Evolutionary conservation across 1,284 basidiomycete species (phyloP), one percentile per base, ranked within the genome.

Genomic region (Anthracocystis walkeri): DNA sequence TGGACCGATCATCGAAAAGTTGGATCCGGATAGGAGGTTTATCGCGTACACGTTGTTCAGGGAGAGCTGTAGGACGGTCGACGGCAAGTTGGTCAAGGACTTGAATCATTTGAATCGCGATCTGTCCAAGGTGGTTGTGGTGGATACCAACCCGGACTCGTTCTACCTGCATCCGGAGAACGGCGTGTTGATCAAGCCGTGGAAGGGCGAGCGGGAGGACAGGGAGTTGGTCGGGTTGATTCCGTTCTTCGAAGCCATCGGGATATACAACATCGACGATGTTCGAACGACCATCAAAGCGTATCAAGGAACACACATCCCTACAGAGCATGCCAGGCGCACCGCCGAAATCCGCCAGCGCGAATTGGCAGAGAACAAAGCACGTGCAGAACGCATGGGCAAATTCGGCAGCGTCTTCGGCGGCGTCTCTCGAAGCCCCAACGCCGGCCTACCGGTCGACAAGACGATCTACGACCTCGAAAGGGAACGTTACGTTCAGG

Each of bases 31-130:
- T 87, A 90, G 91, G 79, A 92, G 94, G 83, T 96, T 91, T 87
- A 90, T 98, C 78, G 90, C 90, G 31, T 95, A 97, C 86, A 91
- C 91, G 70, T 90, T 99, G 33, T 98, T 92, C 90, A 90, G 94
- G 41, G 96, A 99, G 83, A 73, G 70, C 35, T 83, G 80, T 61
- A 58, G 77, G 18, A 78, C 65, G 21, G 56, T 78, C 4, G 77
- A 81, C 55, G 83, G 85, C 12, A 84, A 85, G 56, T 65, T 82
- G n/a, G 78, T 85, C 51, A 85, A 94, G 90, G 95, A 98, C 84
- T 88, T 98, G 31, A 90, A 91, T 10, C 95, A 93, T 86, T 89
- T 99, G 44, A 97, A 97, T 86, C 92, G 96, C 53, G 95, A 97
- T 84, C 89, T 95, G 3, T 91, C 90, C 55, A 97, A 96, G 88